Base-by-base conservation (phyloP, 495 filamentous ascomycete species). In the Neurospora intermedia region DNA sequence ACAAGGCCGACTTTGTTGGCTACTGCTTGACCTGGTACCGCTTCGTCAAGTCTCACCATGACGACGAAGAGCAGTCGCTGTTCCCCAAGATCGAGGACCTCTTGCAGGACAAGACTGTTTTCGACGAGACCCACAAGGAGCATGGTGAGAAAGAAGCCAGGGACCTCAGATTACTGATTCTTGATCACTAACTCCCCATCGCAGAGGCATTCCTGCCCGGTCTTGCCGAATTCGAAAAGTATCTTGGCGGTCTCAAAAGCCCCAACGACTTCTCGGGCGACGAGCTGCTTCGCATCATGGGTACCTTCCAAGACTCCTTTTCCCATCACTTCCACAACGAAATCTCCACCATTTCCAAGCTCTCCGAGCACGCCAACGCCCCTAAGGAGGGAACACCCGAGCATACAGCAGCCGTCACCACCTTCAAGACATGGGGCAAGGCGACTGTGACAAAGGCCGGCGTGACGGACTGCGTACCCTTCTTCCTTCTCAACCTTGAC, bases 401-500 rank as follows among this genome's bases (percentile, higher is more conserved):
- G 73, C 62, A 79, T 1, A 72, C 74, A 3, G 78, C 76, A 7
- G 78, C 79, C 1, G 69, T 73, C 27, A 70, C 72, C 15, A 80
- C 83, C 1, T 77, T 83, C 69, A 82, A 84, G 78, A 81, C 82
- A 4, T 85, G 86, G 79, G 86, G 85, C 73, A 86, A 85, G 77
- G 82, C 78, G 75, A 87, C 84, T 13, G 82, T 87, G 18, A 83
- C 81, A 41, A 86, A 84, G 78, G 84, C 85, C 0, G 85, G 85
- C 69, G 74, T 81, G 3, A 79, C 81, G 11, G 85, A 87, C 73
- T 85, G 85, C 7, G 83, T 89, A 38, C 87, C 86, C 1, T 87
- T 89, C 77, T 87, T 89, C 80, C 80, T 88, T 72, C 79, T 88
- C 69, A 88, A 89, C 73, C 79, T 88, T 23, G 87, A 89, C 76